Conservation (phyloP, 192 early-diverging fungal species). For the Gigaspora rosea region DNA sequence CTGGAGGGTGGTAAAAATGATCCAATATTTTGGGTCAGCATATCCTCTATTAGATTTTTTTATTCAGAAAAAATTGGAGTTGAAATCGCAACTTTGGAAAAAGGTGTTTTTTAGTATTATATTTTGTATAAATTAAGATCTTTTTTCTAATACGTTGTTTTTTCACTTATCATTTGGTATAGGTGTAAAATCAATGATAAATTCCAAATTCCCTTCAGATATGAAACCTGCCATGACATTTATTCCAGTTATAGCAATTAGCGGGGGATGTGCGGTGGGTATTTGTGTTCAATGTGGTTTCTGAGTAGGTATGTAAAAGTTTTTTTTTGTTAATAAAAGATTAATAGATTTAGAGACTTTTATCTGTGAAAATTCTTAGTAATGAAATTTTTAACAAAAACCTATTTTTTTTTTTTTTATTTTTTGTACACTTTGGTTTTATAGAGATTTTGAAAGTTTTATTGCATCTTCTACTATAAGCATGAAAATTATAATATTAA, state of each 20-base stretch:
- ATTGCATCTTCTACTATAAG: no score
- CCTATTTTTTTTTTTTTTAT: no score
- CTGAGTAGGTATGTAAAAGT: no score
- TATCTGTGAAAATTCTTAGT: no score
- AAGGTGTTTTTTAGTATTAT: neutral
- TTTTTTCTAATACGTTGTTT: neutral
- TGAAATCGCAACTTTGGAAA: neutral
- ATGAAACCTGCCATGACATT: slow-evolving; percentile 3
- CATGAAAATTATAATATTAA: no score
- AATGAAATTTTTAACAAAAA: no score
- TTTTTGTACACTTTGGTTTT: no score
- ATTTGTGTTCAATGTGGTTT: slow-evolving; percentile 2
- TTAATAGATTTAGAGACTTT: no score
- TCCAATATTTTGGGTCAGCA: slow-evolving; percentile 11
- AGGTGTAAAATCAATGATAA: slow-evolving; percentile 17
- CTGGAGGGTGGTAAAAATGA: neutral
- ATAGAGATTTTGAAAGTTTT: no score
- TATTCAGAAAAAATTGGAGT: slow-evolving; percentile 23
- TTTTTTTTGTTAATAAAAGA: no score
- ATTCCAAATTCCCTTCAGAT: neutral
- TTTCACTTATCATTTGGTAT: neutral
- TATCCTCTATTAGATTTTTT: slow-evolving; percentile 19
- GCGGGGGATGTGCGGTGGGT: neutral
- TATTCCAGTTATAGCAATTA: slow-evolving; percentile 20
- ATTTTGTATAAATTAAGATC: neutral